Evolutionary conservation across 257 asterid species (phyloP), one percentile per base, ranked within the genome.

Genomic region (Mitragyna speciosa): DNA sequence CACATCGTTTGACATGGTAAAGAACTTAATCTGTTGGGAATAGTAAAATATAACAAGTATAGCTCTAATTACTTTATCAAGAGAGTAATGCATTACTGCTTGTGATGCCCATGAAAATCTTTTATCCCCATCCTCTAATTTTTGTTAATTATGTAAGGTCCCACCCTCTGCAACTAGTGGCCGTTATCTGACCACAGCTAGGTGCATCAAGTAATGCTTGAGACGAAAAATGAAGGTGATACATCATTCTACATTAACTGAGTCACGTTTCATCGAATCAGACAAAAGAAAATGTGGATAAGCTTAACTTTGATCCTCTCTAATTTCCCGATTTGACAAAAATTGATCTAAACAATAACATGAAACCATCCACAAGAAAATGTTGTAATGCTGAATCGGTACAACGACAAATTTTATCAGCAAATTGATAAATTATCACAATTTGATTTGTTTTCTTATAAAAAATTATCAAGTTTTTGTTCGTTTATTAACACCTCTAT

Each of bases 311-410:
- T 56, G 56, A 65, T 86, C 82, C 76, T 58, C 80, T 81, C 69
- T 11, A 6, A 76, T 87, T 84, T 76, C 91, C 92, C 36, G 74
- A 84, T 82, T 87, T 83, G 87, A n/a, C 88, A 78, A 87, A 81
- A 54, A 73, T 79, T 79, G 67, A 68, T 70, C 58, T 49, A 20
- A 48, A 48, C 39, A 36, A 36, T 36, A 36, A 36, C 39, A 36
- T 36, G 39, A 36, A 36, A 4, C 39, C 39, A 2, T 36, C 39
- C 4, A 36, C 39, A 36, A 36, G 39, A 36, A 36, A 36, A 36
- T 36, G 39, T 36, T 36, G 4, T 36, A 36, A 4, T 4, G 39
- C 39, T 36, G 4, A 36, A 36, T 36, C 39, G 39, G 39, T 36
- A 36, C 2, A 36, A 36, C 4, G 39, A 36, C 39, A 36, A 36